Evolutionary conservation across 2,329 filamentous ascomycete species (phyloP), one percentile per base, ranked within the genome.

Genomic region (Geosmithia putterillii): DNA sequence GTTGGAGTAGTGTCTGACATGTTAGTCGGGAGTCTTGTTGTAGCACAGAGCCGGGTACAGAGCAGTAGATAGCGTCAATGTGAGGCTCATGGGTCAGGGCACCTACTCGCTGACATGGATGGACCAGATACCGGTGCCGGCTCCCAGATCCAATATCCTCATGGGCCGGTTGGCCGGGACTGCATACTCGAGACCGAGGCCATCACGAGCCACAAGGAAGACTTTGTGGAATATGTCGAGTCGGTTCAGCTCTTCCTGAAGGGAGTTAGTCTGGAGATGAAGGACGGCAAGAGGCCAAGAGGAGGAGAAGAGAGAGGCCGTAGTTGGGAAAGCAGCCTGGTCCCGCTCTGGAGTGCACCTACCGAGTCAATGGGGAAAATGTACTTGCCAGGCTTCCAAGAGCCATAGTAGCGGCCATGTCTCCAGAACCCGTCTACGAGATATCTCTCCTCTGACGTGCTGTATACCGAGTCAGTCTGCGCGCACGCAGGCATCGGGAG

Each of bases 101-200:
- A 59, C 77, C 65, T 67, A 86, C 74, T 84, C 80, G 48, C 84
- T 83, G 64, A 95, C 83, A 51, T 90, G 83, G 52, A 94, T 85
- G 36, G 83, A 78, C 90, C 90, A 96, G 47, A 94, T 90, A 35
- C 87, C 88, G 1, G 87, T 94, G 18, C 89, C 90, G 49, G 83
- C 89, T 37, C 88, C 90, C 43, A 95, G 57, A 54, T 83, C 79
- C 37, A 83, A 57, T 40, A 83, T 69, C 42, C 65, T 62, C 23
- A 55, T 56, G 4, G 38, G 43, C 40, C 43, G 47, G 18, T 47
- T 46, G 37, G 21, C 47, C 42, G 40, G 43, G 20, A 52, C 48
- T 25, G 36, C 48, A 44, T 47, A 44, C 22, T 43, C 49, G 44
- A 44, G 59, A 2, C 56, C 49, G 25, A 51, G 52, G 2, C 69